phyloP scores from a whole-genome alignment of 2,329 filamentous ascomycete species.

The Aspergillus pseudoglaucus region DNA sequence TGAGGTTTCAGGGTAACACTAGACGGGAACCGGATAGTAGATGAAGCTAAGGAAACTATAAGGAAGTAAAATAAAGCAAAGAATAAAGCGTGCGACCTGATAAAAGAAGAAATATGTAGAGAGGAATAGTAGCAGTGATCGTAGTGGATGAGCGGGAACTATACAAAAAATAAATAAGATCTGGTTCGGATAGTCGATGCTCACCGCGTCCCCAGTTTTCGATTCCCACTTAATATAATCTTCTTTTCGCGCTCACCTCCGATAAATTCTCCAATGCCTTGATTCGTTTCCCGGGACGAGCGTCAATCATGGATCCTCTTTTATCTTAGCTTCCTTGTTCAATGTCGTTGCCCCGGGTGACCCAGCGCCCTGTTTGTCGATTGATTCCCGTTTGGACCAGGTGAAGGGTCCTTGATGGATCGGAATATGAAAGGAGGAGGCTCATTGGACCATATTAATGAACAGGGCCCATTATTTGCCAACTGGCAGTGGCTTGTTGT shows the following conservation, averaged over 20 bases:
- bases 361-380: background rate
- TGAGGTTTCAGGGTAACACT: slow-evolving; percentile 32
- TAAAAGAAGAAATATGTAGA: slow-evolving; percentile 2
- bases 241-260: background rate
- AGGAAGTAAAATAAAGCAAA: slow-evolving; percentile 1
- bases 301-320: too few relatives aligned
- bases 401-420: background rate
- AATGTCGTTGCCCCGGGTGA: background rate
- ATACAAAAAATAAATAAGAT: slow-evolving; percentile 1
- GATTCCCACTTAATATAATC: background rate
- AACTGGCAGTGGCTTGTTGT: too few relatives aligned
- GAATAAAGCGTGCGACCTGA: background rate
- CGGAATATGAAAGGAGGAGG: background rate
- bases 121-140: background rate
- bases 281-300: too few relatives aligned
- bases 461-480: background rate
- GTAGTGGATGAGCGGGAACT: background rate
- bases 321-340: too few relatives aligned
- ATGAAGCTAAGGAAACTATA: background rate
- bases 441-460: too few relatives aligned
- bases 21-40: slow-evolving; percentile 9
- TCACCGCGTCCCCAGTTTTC: background rate
- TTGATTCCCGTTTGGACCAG: background rate
- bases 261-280: background rate
- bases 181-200: background rate